phyloP scores from a whole-genome alignment of 495 filamentous ascomycete genomes.

The Penicillium robsamsonii region DNA sequence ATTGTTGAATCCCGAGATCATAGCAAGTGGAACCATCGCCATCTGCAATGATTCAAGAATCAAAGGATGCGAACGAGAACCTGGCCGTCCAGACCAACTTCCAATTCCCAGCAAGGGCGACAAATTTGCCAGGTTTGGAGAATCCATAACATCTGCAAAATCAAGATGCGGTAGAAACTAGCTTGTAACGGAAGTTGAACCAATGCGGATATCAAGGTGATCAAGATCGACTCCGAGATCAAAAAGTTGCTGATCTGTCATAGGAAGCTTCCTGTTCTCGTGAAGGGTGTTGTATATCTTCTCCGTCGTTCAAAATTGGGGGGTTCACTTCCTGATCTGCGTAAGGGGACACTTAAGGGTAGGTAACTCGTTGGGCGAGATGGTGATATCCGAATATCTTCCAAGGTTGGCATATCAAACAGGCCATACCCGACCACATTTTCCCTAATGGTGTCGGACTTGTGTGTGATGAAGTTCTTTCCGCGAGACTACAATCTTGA shows the following conservation, averaged over 20 bases:
- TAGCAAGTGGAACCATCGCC: background rate
- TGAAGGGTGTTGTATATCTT: slow-evolving; percentile 1
- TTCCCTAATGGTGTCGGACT: no score
- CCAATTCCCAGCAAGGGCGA: background rate
- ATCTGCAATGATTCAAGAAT: background rate
- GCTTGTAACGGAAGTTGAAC: slow-evolving; percentile 3
- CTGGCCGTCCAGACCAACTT: background rate
- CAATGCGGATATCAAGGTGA: slow-evolving; percentile 6
- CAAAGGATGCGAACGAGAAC: background rate
- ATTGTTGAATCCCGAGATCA: background rate
- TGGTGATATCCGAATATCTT: no score
- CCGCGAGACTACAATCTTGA: no score
- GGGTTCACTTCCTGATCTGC: no score
- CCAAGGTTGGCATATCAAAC: no score
- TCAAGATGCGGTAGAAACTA: background rate
- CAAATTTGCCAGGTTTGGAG: background rate
- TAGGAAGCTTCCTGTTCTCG: slow-evolving; percentile 6
- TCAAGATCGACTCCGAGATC: slow-evolving; percentile 9
- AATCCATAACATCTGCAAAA: background rate
- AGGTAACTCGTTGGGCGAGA: no score
- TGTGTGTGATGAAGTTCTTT: no score
- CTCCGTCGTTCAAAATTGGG: background rate
- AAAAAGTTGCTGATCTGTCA: slow-evolving; percentile 7
- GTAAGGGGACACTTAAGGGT: no score
- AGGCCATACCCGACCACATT: no score